Conservation (phyloP, 2,329 filamentous ascomycete genomes). For the Intubia oerlemansii region DNA sequence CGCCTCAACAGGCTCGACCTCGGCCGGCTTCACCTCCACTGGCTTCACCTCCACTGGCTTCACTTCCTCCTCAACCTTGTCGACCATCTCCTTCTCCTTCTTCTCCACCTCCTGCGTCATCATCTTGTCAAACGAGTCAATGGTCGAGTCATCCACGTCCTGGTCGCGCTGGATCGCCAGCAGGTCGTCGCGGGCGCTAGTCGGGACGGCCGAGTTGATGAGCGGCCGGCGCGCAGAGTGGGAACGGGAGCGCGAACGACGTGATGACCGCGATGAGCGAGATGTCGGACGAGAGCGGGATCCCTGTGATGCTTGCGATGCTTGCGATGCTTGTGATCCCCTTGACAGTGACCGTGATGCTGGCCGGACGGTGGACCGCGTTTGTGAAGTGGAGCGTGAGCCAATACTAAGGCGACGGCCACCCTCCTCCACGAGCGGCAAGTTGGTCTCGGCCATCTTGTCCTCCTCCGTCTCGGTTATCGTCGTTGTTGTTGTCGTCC, state of each 20-base stretch:
- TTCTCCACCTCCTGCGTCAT: conserved; percentile 10
- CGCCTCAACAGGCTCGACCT: too few relatives aligned
- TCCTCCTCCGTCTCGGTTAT: neutral
- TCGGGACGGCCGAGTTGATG: conserved; percentile 29
- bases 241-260: conserved; percentile 16
- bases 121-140: conserved; percentile 35
- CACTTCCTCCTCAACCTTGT: neutral
- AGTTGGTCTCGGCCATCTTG: neutral
- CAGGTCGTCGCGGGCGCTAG: conserved; percentile 33
- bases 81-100: neutral
- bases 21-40: neutral
- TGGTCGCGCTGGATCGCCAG: conserved; percentile 28
- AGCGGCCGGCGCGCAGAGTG: conserved; percentile 24
- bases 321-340: too few relatives aligned
- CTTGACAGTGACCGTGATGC: too few relatives aligned
- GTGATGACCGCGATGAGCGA: too few relatives aligned
- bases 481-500: conserved; percentile 8
- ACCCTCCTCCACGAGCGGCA: too few relatives aligned
- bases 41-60: neutral
- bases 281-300: conserved; percentile 2
- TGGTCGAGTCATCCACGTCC: conserved; percentile 35
- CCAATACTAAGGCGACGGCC: too few relatives aligned
- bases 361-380: too few relatives aligned
- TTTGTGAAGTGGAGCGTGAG: too few relatives aligned
- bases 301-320: too few relatives aligned